Conservation (phyloP, 2,329 filamentous ascomycete species). For the Curvularia verruculosa region DNA sequence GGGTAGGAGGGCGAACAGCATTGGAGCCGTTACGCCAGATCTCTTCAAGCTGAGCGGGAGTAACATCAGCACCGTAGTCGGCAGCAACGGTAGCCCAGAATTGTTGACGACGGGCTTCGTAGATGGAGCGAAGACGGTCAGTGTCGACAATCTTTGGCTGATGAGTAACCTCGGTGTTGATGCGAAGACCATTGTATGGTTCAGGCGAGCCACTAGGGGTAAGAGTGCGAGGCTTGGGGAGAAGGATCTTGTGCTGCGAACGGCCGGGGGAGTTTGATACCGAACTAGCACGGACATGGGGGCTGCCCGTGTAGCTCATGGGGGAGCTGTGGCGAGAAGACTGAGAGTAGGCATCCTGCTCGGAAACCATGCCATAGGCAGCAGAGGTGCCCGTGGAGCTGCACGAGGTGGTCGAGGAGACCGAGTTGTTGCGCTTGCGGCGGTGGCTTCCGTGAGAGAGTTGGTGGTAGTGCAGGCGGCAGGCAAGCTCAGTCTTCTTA, state of each 20-base stretch:
- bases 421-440: conserved; percentile 75
- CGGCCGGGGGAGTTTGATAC: conserved; percentile 60
- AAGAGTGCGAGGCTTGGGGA: conserved; percentile 67
- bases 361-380: conserved; percentile 48
- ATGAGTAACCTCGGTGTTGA: conserved; percentile 53
- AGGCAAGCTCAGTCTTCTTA: conserved; percentile 87
- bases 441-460: conserved; percentile 82
- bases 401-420: conserved; percentile 61
- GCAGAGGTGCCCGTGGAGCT: conserved; percentile 44
- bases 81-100: conserved; percentile 77
- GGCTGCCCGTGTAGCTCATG: conserved; percentile 54
- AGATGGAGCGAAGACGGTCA: conserved; percentile 71
- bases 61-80: conserved; percentile 71
- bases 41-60: conserved; percentile 69
- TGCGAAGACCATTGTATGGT: conserved; percentile 50
- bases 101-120: conserved; percentile 69
- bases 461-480: conserved; percentile 86
- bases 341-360: conserved; percentile 46
- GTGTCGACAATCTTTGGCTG: conserved; percentile 64
- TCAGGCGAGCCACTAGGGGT: conserved; percentile 48
- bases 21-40: conserved; percentile 61
- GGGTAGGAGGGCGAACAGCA: conserved; percentile 46
- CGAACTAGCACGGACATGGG: conserved; percentile 38
- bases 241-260: conserved; percentile 59
- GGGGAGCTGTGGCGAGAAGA: conserved; percentile 50